A percentile compares a stretch with the other conserved stretches of the same genome.
phyloP scores from a whole-genome alignment of 495 filamentous ascomycete species.

The Annulohypoxylon stygium region DNA sequence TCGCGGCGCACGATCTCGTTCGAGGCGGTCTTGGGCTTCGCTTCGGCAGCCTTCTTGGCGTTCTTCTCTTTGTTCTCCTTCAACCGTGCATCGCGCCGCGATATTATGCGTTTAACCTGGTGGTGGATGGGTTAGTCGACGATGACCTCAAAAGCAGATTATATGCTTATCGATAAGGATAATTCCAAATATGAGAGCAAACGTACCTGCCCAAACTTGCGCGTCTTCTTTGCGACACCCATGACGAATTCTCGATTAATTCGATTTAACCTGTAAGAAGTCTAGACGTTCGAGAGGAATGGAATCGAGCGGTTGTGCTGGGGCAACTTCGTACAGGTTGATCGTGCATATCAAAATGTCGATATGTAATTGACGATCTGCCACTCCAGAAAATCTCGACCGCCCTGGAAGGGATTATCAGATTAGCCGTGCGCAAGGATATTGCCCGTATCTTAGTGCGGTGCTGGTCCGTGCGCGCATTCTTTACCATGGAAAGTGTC shows the following conservation, averaged over 20 bases:
- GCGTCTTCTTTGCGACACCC: slow-evolving; percentile 73
- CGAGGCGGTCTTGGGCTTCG: slow-evolving; percentile 64
- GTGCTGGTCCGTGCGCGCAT: slow-evolving; percentile 29
- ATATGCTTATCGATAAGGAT: slow-evolving; percentile 41
- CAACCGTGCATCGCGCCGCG: slow-evolving; percentile 71
- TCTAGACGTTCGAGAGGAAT: not conserved
- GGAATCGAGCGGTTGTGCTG: not conserved
- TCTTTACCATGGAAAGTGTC: not conserved
- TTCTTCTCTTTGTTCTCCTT: slow-evolving; percentile 67
- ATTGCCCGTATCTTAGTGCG: slow-evolving; percentile 8
- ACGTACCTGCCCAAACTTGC: slow-evolving; percentile 65
- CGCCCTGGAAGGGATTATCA: slow-evolving; percentile 47
- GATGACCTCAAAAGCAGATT: not conserved
- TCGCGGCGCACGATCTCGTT: slow-evolving; percentile 71
- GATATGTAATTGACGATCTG: slow-evolving; percentile 24
- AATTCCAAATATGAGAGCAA: not conserved
- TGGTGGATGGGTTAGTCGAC: slow-evolving; percentile 7
- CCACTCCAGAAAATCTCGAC: slow-evolving; percentile 45
- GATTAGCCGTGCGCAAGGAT: slow-evolving; percentile 35
- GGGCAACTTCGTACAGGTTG: not conserved
- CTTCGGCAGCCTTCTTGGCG: slow-evolving; percentile 62
- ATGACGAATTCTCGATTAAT: slow-evolving; percentile 54
- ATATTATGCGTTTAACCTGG: slow-evolving; percentile 73
- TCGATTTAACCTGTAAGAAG: not conserved
- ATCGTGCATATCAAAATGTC: slow-evolving; percentile 4